Conservation (phyloP, 148 eudicot genomes). For the Cornus controversa region DNA sequence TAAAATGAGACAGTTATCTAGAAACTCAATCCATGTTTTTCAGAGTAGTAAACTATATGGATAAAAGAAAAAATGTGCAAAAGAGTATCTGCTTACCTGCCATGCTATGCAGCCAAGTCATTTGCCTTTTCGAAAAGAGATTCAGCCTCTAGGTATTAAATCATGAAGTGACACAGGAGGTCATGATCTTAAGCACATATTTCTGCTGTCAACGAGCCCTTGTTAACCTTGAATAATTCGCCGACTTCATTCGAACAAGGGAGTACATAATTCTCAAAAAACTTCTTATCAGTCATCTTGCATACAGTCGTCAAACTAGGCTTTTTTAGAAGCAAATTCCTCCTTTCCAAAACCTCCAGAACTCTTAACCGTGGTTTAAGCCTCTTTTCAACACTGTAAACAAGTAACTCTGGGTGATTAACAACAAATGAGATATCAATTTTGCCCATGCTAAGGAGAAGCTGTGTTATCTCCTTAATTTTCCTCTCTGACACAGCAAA, state of each 20-base stretch:
- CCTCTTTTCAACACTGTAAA: constrained; percentile 15
- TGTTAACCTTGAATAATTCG: background rate
- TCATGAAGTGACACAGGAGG: too few relatives aligned
- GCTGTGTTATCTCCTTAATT: constrained; percentile 16
- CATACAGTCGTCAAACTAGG: constrained; percentile 11
- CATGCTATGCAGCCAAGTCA: background rate
- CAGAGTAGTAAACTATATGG: background rate
- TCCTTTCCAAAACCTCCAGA: constrained; percentile 19
- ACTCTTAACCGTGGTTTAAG: constrained; percentile 23
- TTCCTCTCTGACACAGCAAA: constrained; percentile 22
- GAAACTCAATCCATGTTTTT: too few relatives aligned
- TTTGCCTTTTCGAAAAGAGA: background rate
- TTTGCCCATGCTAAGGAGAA: constrained; percentile 11
- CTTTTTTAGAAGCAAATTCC: constrained; percentile 10
- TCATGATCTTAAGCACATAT: too few relatives aligned
- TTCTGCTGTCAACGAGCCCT: background rate
- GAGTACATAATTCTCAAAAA: constrained; percentile 20
- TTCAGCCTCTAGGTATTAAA: background rate
- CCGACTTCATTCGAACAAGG: constrained; percentile 24
- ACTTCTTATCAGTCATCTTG: constrained; percentile 6
- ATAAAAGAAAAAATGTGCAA: background rate
- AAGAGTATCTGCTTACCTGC: background rate
- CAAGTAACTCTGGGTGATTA: constrained; percentile 19
- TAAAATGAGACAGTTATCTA: too few relatives aligned
- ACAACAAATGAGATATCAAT: constrained; percentile 16